Base-by-base conservation (phyloP, 2,329 filamentous ascomycete species). In the Atkinsonella texensis region DNA sequence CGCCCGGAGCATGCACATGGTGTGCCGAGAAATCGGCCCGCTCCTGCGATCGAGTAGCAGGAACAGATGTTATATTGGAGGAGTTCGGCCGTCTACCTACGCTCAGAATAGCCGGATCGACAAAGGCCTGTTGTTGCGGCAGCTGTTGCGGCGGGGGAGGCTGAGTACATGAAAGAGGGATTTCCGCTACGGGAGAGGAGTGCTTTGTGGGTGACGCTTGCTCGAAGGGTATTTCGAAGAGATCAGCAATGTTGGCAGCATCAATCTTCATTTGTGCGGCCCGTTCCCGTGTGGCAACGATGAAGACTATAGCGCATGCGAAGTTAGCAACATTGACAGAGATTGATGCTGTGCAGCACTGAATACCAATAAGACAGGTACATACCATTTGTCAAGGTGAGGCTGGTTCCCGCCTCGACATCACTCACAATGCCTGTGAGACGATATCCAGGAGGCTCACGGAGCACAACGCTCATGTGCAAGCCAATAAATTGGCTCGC, bases 101-200 rank as follows among this genome's bases (percentile, higher is more conserved):
- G 62, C 87, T 89, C 45, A 94, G 64, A 51, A 94, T 94, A 3
- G 88, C 88, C 11, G 88, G 88, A 60, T 94, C 88, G n/a, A 84
- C 76, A 60, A 93, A 89, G 0, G 73, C 60, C 32, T 70, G 58
- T 56, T 70, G 65, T 49, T 59, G 53, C 44, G 61, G 58, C 39
- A 61, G 65, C 49, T 61, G 39, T 55, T n/a, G 61, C 52, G 20
- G 64, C 52, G 5, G 57, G 50, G 15, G 65, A 57, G 13, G 62
- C 59, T 20, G 62, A 11, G 12, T 10, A n/a, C 49, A 28, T 23
- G 42, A 9, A 11, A 28, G 7, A n/a, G 33, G 40, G 17, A 60
- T 51, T 56, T 58, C 59, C 51, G 56, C 52, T 31, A 57, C 49
- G 20, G 63, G 58, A 52, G 62, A 57, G 18, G 56, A 51, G 41